phyloP scores from a whole-genome alignment of 805 yeast species.

The Candida golubevii region DNA sequence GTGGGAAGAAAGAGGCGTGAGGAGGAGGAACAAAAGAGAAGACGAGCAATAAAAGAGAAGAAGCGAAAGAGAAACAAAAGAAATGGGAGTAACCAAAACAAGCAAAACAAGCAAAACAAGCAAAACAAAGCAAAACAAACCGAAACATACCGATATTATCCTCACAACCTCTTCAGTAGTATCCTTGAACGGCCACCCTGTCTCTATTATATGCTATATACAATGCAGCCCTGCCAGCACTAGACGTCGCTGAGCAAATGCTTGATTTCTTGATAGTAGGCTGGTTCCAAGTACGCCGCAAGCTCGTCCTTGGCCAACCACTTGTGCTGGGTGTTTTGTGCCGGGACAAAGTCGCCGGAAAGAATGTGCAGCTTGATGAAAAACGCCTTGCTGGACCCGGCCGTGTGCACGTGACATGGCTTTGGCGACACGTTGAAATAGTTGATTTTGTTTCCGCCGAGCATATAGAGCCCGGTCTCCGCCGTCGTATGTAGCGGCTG shows the following conservation, averaged over 20 bases:
- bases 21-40: not conserved
- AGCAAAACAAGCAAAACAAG: too few species aligned
- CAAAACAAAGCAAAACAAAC: too few species aligned
- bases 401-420: conserved; percentile 58
- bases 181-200: too few species aligned
- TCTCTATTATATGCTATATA: conserved; percentile 4
- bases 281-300: conserved; percentile 43
- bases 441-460: conserved; percentile 76
- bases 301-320: conserved; percentile 89
- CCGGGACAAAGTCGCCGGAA: conserved; percentile 67
- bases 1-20: conserved; percentile 56
- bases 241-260: conserved; percentile 44
- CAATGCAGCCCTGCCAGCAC: conserved; percentile 1
- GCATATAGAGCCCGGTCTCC: conserved; percentile 60
- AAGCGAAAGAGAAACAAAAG: not conserved
- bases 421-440: conserved; percentile 89
- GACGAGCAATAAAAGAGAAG: not conserved
- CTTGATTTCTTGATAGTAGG: conserved; percentile 54
- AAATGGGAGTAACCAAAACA: not conserved
- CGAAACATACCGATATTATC: too few species aligned
- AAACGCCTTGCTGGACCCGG: conserved; percentile 47
- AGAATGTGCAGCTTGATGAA: conserved; percentile 83
- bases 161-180: too few species aligned
- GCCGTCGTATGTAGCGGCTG: conserved; percentile 66
- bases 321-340: conserved; percentile 47